Conservation (phyloP, 2,329 filamentous ascomycete species). For the Fusarium euwallaceae region DNA sequence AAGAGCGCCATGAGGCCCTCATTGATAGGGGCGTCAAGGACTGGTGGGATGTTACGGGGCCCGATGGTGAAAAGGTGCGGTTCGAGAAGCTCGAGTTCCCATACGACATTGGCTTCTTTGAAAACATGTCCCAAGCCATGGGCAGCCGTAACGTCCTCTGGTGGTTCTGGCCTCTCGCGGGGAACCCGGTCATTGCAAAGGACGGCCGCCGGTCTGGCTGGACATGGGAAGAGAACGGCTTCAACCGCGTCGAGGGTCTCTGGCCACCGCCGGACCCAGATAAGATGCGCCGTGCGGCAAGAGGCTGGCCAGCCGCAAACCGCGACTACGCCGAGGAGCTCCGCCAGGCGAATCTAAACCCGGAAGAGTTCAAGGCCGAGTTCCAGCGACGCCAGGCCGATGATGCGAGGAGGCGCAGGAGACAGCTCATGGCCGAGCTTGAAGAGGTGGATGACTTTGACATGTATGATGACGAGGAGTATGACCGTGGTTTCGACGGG, state of each 20-base stretch:
- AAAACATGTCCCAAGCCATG: constrained; percentile 82
- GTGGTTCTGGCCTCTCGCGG: constrained; percentile 79
- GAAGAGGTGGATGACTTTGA: constrained; percentile 71
- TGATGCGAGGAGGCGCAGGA: constrained; percentile 57
- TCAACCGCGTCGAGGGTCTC: constrained; percentile 73
- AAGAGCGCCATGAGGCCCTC: constrained; percentile 72
- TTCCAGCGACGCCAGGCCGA: constrained; percentile 64
- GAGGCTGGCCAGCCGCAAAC: constrained; percentile 56
- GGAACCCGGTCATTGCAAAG: constrained; percentile 59
- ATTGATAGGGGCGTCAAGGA: constrained; percentile 62
- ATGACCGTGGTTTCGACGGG: constrained; percentile 54
- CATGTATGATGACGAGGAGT: constrained; percentile 68
- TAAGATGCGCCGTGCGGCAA: constrained; percentile 62
- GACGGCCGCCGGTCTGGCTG: constrained; percentile 62
- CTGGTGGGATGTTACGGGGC: constrained; percentile 57
- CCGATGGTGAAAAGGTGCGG: constrained; percentile 57
- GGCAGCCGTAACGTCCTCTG: constrained; percentile 73
- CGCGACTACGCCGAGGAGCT: constrained; percentile 53
- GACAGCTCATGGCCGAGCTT: constrained; percentile 61
- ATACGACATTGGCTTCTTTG: constrained; percentile 82
- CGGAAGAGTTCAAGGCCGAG: constrained; percentile 62
- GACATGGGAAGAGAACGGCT: constrained; percentile 81
- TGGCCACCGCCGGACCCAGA: constrained; percentile 77
- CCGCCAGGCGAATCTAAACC: constrained; percentile 52
- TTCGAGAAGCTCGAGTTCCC: constrained; percentile 81